Conservation (phyloP, 345 rosid species). For the Cardamine occulta region DNA sequence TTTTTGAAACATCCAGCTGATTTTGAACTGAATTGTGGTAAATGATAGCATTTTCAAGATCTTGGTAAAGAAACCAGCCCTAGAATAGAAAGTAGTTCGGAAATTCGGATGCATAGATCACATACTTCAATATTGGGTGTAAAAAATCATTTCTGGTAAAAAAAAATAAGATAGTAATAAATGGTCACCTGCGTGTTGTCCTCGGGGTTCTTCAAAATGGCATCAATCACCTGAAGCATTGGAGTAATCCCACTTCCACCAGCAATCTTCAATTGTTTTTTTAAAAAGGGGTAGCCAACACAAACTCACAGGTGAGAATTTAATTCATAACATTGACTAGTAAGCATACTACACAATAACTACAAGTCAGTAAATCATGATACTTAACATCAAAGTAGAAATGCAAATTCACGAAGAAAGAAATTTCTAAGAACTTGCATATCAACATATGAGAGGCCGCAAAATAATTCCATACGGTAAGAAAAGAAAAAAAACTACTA, state of each 20-base stretch:
- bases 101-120: not conserved
- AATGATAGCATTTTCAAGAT: conserved; percentile 18
- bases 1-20: conserved; percentile 2
- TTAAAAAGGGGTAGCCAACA: conserved; percentile 1
- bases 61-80: conserved; percentile 3
- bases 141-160: not conserved
- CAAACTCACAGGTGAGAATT: conserved; percentile 20
- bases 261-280: conserved; percentile 58
- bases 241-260: conserved; percentile 98
- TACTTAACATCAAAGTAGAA: not conserved
- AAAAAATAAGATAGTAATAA: conserved; percentile 11
- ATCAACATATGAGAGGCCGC: not conserved
- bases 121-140: conserved; percentile 11
- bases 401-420: not conserved
- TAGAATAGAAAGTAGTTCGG: not conserved
- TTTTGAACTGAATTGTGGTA: not conserved
- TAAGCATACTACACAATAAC: conserved; percentile 1
- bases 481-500: conserved; percentile 21
- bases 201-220: conserved; percentile 80
- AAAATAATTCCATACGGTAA: not conserved
- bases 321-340: conserved; percentile 10
- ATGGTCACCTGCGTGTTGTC: conserved; percentile 82
- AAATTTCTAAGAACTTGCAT: not conserved
- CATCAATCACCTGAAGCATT: conserved; percentile 95
- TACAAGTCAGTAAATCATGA: conserved; percentile 18